Evolutionary conservation across 2,329 filamentous ascomycete genomes (phyloP).

Genomic region (Rhexocercosporidium sp.): DNA sequence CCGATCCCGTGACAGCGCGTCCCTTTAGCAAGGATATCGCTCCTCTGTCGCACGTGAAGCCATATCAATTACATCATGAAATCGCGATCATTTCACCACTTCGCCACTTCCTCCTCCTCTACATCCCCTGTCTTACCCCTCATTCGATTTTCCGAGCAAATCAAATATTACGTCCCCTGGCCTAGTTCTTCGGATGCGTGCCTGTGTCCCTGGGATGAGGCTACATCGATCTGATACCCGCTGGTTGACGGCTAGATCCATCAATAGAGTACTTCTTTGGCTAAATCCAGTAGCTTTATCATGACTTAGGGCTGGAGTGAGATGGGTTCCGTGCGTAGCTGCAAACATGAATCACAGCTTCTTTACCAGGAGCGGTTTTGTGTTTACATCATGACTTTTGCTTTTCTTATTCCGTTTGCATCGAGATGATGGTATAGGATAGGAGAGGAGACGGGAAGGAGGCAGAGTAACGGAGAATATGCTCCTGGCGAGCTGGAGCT

Average conservation of each 20-base stretch:
- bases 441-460: not conserved
- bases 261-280: not conserved
- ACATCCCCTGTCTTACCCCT: no score
- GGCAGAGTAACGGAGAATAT: not conserved
- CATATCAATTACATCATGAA: not conserved
- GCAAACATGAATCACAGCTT: not conserved
- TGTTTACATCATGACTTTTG: conserved; percentile 5
- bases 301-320: no score
- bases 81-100: not conserved
- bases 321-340: not conserved
- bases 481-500: not conserved
- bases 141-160: not conserved
- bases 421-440: not conserved
- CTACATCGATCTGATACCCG: not conserved
- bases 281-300: no score
- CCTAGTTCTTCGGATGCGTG: not conserved
- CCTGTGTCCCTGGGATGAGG: not conserved
- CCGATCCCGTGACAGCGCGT: not conserved
- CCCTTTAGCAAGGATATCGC: no score
- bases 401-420: not conserved
- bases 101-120: not conserved
- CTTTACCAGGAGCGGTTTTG: not conserved
- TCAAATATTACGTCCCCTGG: not conserved
- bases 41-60: not conserved
- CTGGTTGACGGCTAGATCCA: not conserved